Percentiles rank a stretch among this genome's conserved stretches.
Evolutionary conservation across 805 yeast species (phyloP).

Genomic region (Yarrowia sp.): DNA sequence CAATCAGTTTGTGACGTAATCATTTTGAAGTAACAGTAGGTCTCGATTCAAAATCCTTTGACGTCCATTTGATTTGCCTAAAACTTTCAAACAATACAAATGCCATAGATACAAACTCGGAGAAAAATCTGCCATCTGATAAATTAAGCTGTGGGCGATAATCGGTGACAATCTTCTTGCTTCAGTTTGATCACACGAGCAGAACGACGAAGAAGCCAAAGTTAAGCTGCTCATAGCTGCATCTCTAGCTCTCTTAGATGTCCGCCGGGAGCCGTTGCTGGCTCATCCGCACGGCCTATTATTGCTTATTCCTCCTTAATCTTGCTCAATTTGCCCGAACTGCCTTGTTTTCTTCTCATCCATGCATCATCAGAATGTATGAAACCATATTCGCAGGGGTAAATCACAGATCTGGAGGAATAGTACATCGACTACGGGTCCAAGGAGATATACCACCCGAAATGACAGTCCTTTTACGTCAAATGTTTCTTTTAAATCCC

Average conservation of each 20-base stretch:
- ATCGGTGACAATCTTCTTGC: neutral
- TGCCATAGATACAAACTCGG: neutral
- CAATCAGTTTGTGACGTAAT: neutral
- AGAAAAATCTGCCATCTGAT: neutral
- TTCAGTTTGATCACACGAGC: conserved; percentile 8
- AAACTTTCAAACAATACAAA: neutral
- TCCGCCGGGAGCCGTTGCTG: neutral
- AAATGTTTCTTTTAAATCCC: too few species aligned
- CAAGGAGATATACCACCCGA: too few species aligned
- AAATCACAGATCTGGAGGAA: too few species aligned
- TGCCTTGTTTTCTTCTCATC: too few species aligned
- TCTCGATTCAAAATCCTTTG: too few species aligned
- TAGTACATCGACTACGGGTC: too few species aligned
- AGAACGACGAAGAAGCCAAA: conserved; percentile 1
- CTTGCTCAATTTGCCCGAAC: neutral
- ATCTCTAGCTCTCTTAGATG: neutral
- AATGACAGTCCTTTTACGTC: too few species aligned
- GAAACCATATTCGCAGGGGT: too few species aligned
- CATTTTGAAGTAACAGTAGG: too few species aligned
- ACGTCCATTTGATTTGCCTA: too few species aligned
- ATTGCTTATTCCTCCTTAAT: too few species aligned
- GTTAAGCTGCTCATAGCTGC: neutral
- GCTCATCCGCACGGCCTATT: conserved; percentile 4
- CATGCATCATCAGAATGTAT: too few species aligned
- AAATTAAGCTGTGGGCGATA: neutral